Conservation (phyloP, 2,329 filamentous ascomycete species). For the Cyphellophora europaea region DNA sequence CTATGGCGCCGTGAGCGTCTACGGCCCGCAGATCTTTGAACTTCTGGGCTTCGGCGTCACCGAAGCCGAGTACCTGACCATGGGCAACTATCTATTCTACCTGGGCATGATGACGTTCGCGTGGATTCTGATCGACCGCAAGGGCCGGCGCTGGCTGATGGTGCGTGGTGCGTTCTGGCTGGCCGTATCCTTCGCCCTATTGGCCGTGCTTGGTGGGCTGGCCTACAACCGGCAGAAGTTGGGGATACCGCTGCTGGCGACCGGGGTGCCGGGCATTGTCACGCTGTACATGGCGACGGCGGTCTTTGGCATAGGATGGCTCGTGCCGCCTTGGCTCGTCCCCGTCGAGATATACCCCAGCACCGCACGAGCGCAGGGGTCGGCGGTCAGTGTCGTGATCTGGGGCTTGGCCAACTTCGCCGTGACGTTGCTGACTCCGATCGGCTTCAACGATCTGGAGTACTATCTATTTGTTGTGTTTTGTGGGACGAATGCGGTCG, state of each 20-base stretch:
- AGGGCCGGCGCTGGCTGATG: slow-evolving; percentile 21
- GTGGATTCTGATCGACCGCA: slow-evolving; percentile 45
- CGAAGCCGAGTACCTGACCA: slow-evolving; percentile 46
- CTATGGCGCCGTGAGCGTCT: slow-evolving; percentile 53
- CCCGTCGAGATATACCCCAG: slow-evolving; percentile 50
- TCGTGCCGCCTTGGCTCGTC: slow-evolving; percentile 39
- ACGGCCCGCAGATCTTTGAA: slow-evolving; percentile 55
- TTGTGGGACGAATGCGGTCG: slow-evolving; percentile 43
- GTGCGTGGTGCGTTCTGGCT: slow-evolving; percentile 19
- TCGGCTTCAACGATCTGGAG: slow-evolving; percentile 51
- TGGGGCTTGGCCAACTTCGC: slow-evolving; percentile 54
- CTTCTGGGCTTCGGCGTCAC: slow-evolving; percentile 47
- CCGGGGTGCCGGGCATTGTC: slow-evolving; percentile 19
- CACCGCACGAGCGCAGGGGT: slow-evolving; percentile 49
- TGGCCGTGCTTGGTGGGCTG: slow-evolving; percentile 21
- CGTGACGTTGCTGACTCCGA: slow-evolving; percentile 48
- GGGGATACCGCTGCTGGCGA: slow-evolving; percentile 16
- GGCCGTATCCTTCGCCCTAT: slow-evolving; percentile 18
- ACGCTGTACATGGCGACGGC: slow-evolving; percentile 27
- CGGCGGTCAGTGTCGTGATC: slow-evolving; percentile 49
- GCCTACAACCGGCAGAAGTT: slow-evolving; percentile 15
- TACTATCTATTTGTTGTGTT: slow-evolving; percentile 52
- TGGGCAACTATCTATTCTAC: slow-evolving; percentile 54
- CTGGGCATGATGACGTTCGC: slow-evolving; percentile 53
- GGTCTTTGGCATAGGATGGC: slow-evolving; percentile 43